Base-by-base conservation (phyloP, 1,139 yeast genomes). In the Taiozyma onychis region DNA sequence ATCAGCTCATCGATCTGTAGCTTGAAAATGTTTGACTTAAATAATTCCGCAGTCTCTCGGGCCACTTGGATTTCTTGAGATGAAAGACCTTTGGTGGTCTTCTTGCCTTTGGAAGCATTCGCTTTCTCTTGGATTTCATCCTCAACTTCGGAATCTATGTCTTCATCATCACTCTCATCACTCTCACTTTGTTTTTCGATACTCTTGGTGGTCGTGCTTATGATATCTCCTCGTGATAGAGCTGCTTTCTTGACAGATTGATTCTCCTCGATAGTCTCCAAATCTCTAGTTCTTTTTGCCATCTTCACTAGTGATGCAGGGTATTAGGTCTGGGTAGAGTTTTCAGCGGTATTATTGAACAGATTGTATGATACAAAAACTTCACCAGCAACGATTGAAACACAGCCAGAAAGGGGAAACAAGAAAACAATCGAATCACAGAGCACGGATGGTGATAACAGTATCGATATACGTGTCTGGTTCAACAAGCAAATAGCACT, bases 1-100 rank as follows among this genome's bases (percentile, higher is more conserved):
- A 93, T 72, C 43, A 93, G 74, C 65, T 91, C 98, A 67, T 91
- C 99, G 50, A 91, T 90, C 70, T 93, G 96, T 52, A 93, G 72
- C 67, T 93, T 93, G 80, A 93, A 91, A 51, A 93, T 89, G 67
- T 91, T 91, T 14, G 97, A 89, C 64, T 90, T 89, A 79, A 91
- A 93, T 47, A 91, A 72, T 65, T 90, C 97, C 0, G 96, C 95
- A 0, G 98, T 88, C 66, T 91, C 97, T 60, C 96, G 76, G 0
- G 97, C 97, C 3, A 87, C 77, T 63, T 91, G 97, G 45, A 91
- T 82, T 52, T 93, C 97, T 60, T 88, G 93, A 1, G 96, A 88
- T 0, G 89, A 75, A 37, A 83, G 67, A 11, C 53, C 52, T 26
- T 47, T 54, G 9, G 47, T 59, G 51, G 43, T 50, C 56, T 13